Evolutionary conservation across 805 yeast species (phyloP).

Genomic region (Cephaloascus fragrans): DNA sequence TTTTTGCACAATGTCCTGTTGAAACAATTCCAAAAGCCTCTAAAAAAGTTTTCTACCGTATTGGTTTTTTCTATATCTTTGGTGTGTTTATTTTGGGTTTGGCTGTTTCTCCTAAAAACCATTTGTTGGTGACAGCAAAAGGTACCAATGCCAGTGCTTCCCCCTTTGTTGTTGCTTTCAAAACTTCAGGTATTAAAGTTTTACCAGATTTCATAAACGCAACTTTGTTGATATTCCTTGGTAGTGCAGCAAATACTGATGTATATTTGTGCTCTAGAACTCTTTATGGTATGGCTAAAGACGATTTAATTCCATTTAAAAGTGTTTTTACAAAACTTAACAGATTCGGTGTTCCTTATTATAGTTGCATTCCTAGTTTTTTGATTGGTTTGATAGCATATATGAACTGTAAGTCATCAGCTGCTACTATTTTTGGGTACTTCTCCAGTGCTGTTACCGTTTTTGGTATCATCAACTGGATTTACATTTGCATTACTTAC

Average conservation of each 20-base stretch:
- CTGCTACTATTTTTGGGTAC: constrained; percentile 8
- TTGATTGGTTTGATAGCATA: constrained; percentile 7
- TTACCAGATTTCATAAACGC: constrained; percentile 19
- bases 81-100: constrained; percentile 10
- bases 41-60: constrained; percentile 14
- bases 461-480: constrained; percentile 10
- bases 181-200: constrained; percentile 14
- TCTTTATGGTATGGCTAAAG: constrained; percentile 11
- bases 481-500: constrained; percentile 7
- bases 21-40: constrained; percentile 14
- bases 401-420: constrained; percentile 3
- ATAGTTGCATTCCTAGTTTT: constrained; percentile 6
- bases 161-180: constrained; percentile 20
- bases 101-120: constrained; percentile 10
- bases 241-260: constrained; percentile 11
- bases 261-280: constrained; percentile 11
- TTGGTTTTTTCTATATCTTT: constrained; percentile 13
- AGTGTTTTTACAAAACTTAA: constrained; percentile 9
- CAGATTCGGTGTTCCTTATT: constrained; percentile 3
- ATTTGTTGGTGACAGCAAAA: constrained; percentile 3
- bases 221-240: constrained; percentile 4
- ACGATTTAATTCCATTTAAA: constrained; percentile 9
- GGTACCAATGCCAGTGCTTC: constrained; percentile 9
- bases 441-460: constrained; percentile 9
- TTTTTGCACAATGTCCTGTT: constrained; percentile 11